Conservation (phyloP, 768 basidiomycete genomes). For the Suillus lakei region DNA sequence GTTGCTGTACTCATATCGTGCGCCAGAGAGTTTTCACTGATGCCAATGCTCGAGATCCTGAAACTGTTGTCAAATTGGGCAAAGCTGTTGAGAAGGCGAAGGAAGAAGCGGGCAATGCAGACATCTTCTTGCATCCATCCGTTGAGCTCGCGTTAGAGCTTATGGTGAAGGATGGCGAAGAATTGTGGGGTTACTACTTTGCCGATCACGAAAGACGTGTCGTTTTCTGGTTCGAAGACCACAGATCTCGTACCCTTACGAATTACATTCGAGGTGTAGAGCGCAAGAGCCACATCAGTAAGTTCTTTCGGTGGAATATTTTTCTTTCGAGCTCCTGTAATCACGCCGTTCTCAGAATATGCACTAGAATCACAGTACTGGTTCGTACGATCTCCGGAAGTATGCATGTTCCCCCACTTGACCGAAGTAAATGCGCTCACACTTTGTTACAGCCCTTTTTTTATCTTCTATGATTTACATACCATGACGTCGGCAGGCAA, state of each 20-base stretch:
- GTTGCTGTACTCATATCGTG: neutral
- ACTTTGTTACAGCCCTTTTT: neutral
- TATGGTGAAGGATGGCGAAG: neutral
- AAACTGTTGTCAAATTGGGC: neutral
- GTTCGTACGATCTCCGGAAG: constrained; percentile 11
- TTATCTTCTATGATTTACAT: too few relatives aligned
- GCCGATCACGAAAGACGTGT: constrained; percentile 45
- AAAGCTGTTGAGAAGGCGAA: neutral
- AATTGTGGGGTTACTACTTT: constrained; percentile 45
- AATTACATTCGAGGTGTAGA: constrained; percentile 43
- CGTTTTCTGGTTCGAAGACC: constrained; percentile 54
- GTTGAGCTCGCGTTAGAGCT: constrained; percentile 16
- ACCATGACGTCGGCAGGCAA: neutral
- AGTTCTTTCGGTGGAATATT: constrained; percentile 13
- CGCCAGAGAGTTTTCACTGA: constrained; percentile 18
- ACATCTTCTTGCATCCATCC: neutral
- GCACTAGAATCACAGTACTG: constrained; percentile 34
- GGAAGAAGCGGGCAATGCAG: neutral
- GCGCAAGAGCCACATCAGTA: constrained; percentile 45
- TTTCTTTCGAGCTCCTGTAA: neutral
- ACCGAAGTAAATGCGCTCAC: neutral
- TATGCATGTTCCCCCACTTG: neutral
- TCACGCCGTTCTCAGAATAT: constrained; percentile 12
- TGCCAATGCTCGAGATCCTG: constrained; percentile 2
- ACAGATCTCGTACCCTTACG: constrained; percentile 36